These are phyloP conservation scores for Oryza officinalis DNA, from an alignment of 176 grass and related monocot genomes.

Conservation along the genomic window DNA sequence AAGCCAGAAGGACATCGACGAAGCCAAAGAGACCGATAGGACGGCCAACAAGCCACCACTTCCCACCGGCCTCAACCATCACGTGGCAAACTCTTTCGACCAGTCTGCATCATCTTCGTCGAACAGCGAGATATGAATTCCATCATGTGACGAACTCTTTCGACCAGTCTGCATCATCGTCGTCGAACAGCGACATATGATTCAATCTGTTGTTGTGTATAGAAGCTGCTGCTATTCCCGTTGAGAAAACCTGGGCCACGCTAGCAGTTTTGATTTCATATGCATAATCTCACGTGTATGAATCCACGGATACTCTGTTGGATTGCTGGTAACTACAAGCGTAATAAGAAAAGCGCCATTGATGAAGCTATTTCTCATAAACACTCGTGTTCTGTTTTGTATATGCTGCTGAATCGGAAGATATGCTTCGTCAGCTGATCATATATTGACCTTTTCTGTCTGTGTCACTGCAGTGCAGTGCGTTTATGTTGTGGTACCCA, in stretches of 20 bases:
- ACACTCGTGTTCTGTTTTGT: background rate
- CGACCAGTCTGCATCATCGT: slow-evolving; percentile 1
- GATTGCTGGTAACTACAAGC: slow-evolving; percentile 11
- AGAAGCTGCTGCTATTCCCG: slow-evolving; percentile 1
- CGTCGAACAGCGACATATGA: slow-evolving; percentile 35
- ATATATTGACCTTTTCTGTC: background rate
- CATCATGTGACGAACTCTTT: slow-evolving; percentile 17
- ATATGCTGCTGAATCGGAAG: background rate
- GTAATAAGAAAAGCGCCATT: background rate
- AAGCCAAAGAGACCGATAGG: slow-evolving; percentile 44
- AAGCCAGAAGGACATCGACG: slow-evolving; percentile 61
- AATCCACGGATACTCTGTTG: background rate
- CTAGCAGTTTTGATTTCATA: slow-evolving; percentile 14
- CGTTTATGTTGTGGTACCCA: background rate
- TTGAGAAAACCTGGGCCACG: slow-evolving; percentile 12
- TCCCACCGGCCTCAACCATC: background rate
- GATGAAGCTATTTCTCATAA: background rate
- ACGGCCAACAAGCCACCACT: slow-evolving; percentile 43
- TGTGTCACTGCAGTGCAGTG: background rate
- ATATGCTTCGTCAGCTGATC: background rate
- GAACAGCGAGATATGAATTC: slow-evolving; percentile 29
- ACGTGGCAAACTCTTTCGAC: slow-evolving; percentile 24
- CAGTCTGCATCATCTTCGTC: slow-evolving; percentile 20
- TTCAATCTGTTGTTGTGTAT: background rate
- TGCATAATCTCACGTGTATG: background rate